Base-by-base conservation (phyloP, 192 early-diverging fungal species). In the Coemansia sp. region DNA sequence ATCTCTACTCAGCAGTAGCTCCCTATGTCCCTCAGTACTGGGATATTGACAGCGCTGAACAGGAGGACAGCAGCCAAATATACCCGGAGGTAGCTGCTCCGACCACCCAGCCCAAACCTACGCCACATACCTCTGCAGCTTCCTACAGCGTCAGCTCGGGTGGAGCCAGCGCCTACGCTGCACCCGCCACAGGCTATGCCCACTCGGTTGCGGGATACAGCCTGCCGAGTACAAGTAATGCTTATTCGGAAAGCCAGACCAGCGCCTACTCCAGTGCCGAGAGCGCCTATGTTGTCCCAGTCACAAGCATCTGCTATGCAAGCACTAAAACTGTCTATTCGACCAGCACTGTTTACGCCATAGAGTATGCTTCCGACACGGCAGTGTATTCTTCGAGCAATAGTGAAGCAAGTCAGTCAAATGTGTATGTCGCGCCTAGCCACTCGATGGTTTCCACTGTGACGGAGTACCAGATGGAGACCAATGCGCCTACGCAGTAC, bases 301-400 rank as follows among this genome's bases (percentile, higher is more conserved):
- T 67, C 34, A 42, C 62, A 18, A 59, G 57, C 33, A 45, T 42
- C 26, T 71, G 57, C 36, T 37, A 28, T 52, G 50, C 65, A 18
- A 62, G 33, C 14, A 76, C 68, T 0, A 33, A 25, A 28, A 70
- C 61, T 7, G 68, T 76, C 21, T 60, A 39, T 7, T 70, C 68
- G 2, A 63, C 68, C 53, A 76, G 69, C 61, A 76, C 69, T n/a
- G 61, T 76, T 6, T 70, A 76, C 20, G 64, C 28, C 11, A 21
- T 62, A 4, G 60, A 62, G 14, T 61, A 23, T 25, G 66, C 39
- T 26, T 36, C 18, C n/a, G 52, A 36, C 2, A 38, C 64, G 0
- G 38, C 35, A 7, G 53, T 2, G 21, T 39, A 52, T 16, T 41
- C 38, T 35, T 37, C 9, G 12, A 39, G 52, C 52, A 38, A 23